A percentile compares a stretch with the other conserved stretches of the same genome.
Evolutionary conservation across 2,329 filamentous ascomycete species (phyloP).

Genomic region (Whalleya microplaca): DNA sequence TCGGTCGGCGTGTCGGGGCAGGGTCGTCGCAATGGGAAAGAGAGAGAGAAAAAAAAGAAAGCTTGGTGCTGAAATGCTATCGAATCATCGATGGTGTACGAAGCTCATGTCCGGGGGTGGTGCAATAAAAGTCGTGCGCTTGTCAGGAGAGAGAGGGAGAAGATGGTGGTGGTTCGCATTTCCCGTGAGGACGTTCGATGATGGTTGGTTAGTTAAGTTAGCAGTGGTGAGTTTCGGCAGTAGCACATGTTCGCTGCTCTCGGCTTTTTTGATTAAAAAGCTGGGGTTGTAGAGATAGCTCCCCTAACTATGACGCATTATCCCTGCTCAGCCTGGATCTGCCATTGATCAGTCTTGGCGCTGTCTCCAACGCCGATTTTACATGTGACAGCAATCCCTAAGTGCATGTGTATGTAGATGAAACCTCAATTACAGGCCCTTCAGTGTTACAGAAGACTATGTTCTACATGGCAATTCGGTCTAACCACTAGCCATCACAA

Average conservation of each 20-base stretch:
- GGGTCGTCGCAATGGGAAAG: no score
- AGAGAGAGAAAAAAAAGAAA: neutral
- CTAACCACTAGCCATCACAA: no score
- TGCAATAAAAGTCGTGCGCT: neutral
- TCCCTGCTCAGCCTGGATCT: constrained; percentile 3
- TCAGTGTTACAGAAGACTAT: no score
- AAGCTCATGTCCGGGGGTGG: neutral
- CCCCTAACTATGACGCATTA: constrained; percentile 4
- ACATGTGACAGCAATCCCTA: neutral
- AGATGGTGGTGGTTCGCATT: neutral
- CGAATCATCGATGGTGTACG: neutral
- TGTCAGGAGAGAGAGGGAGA: neutral
- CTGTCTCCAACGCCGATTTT: neutral
- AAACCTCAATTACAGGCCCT: neutral
- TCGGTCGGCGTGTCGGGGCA: neutral
- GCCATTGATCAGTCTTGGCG: neutral
- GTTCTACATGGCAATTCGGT: no score
- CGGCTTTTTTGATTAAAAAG: constrained; percentile 20
- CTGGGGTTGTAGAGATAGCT: constrained; percentile 5
- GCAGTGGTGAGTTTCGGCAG: constrained; percentile 20
- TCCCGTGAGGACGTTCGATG: constrained; percentile 3
- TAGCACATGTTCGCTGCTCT: constrained; percentile 18
- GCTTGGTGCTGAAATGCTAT: neutral
- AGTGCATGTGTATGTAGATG: no score
- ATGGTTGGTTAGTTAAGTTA: neutral